Base-by-base conservation (phyloP, 257 asterid species). In the Coffea canephora region DNA sequence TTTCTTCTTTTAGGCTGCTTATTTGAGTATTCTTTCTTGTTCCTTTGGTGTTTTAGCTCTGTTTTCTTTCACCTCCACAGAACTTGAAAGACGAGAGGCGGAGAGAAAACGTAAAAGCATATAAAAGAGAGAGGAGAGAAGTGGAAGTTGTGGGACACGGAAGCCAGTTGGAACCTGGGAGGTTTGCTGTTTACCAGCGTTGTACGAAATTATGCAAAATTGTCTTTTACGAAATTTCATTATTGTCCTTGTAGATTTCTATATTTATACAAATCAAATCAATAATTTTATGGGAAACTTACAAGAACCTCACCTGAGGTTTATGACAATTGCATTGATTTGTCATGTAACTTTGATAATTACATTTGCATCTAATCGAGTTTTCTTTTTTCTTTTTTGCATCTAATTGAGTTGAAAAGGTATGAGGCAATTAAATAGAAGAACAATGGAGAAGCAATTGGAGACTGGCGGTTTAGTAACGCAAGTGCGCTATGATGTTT, bases 21-120 rank as follows among this genome's bases (percentile, higher is more conserved):
- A 14, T 21, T 46, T 0, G 59, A 71, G 59, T 65, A 18, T 54
- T 45, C 4, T 12, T 52, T 13, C 67, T 55, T 31, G 36, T 21
- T 54, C 34, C 61, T 66, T 21, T 59, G 73, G 21, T 18, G 19
- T 11, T 23, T 8, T 27, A 43, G 59, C 66, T 73, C n/a, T 64
- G 18, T n/a, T 9, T 49, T 11, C 52, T 49, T 12, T 74, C 25
- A 66, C 79, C 83, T 78, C 85, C 87, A 84, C 87, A 78, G 73
- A 75, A 78, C 25, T 81, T 68, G 59, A 76, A 54, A 65, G 55
- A 21, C 18, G 55, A 39, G 6, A 67, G 18, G 34, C 8, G 3
- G 65, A 54, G 10, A 72, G 7, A 48, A 31, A 31, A 3, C 11
- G 62, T 43, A 72, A 72, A 25, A 72, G 52, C 49, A 48, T 4